phyloP scores from a whole-genome alignment of 2,329 filamentous ascomycete genomes.

The Pseudohalonectria lignicola region DNA sequence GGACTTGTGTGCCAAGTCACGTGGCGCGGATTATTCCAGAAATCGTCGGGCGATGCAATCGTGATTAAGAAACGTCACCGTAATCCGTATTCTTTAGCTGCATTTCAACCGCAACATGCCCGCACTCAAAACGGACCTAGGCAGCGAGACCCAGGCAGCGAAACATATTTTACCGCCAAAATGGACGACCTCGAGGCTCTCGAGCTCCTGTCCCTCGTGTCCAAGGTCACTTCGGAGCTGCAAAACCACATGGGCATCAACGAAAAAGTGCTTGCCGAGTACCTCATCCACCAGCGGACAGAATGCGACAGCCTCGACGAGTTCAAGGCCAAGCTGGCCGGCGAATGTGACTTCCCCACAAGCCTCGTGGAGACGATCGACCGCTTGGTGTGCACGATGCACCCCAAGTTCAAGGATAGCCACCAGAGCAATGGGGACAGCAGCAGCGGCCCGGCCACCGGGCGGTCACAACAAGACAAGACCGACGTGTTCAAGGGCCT shows the following conservation, averaged over 20 bases:
- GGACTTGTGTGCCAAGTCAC: no score
- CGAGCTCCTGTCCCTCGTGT: slow-evolving; percentile 87
- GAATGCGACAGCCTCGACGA: slow-evolving; percentile 59
- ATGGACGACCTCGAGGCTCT: slow-evolving; percentile 92
- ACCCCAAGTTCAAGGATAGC: slow-evolving; percentile 72
- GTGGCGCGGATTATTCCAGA: no score
- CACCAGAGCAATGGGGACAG: slow-evolving; percentile 21
- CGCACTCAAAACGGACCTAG: no score
- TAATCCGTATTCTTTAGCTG: no score
- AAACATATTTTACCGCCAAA: no score
- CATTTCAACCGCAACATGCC: no score
- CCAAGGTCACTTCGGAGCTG: slow-evolving; percentile 86
- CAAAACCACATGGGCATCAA: slow-evolving; percentile 87
- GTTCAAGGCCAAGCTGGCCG: slow-evolving; percentile 66
- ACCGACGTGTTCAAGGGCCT: slow-evolving; percentile 84
- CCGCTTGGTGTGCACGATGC: slow-evolving; percentile 76
- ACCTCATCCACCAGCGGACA: slow-evolving; percentile 82
- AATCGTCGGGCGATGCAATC: no score
- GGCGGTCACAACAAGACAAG: slow-evolving; percentile 54
- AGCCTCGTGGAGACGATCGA: slow-evolving; percentile 89
- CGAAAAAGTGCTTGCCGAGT: slow-evolving; percentile 94
- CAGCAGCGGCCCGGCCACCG: slow-evolving; percentile 27
- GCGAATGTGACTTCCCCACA: slow-evolving; percentile 70
- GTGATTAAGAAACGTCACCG: no score
- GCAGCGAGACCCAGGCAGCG: no score